A percentile compares a stretch with the other conserved stretches of the same genome.
These are phyloP conservation scores for Verbena officinalis DNA, from an alignment of 257 asterid species.

Conservation along the genomic window DNA sequence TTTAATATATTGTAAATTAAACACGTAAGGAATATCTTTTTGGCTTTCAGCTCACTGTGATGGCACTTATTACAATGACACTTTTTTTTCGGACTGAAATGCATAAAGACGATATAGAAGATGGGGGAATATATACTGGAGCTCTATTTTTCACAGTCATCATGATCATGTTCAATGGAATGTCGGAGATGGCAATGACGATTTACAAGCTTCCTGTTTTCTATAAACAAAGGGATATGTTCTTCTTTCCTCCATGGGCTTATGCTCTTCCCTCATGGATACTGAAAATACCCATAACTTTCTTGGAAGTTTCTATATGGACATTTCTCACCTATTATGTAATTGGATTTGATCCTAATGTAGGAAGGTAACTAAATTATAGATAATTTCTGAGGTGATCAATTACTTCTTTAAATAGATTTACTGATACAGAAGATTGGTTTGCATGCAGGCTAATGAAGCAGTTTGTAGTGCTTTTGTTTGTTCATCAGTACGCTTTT, in stretches of 20 bases:
- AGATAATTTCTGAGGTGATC: neutral
- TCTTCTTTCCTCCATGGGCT: slow-evolving; percentile 75
- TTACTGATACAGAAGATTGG: no score
- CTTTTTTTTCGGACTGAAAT: slow-evolving; percentile 59
- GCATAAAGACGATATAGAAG: slow-evolving; percentile 37
- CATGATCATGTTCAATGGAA: slow-evolving; percentile 61
- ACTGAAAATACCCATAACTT: slow-evolving; percentile 56
- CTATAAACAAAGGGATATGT: slow-evolving; percentile 76
- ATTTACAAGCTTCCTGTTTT: slow-evolving; percentile 73
- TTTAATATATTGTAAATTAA: no score
- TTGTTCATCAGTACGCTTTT: slow-evolving; percentile 51
- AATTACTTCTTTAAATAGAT: no score
- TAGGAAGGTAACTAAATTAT: slow-evolving; percentile 42
- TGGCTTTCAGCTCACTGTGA: slow-evolving; percentile 43
- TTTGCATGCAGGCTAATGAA: slow-evolving; percentile 54
- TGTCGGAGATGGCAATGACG: slow-evolving; percentile 66
- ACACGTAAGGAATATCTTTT: no score
- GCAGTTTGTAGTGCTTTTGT: slow-evolving; percentile 52
- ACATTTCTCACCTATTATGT: slow-evolving; percentile 58
- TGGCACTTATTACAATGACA: slow-evolving; percentile 43
- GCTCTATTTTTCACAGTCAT: slow-evolving; percentile 48
- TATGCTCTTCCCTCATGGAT: slow-evolving; percentile 70
- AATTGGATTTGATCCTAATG: slow-evolving; percentile 68
- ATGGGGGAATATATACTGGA: slow-evolving; percentile 53
- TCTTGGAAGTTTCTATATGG: slow-evolving; percentile 59